Conservation (phyloP, 768 basidiomycete genomes). For the Ramaria sp. region DNA sequence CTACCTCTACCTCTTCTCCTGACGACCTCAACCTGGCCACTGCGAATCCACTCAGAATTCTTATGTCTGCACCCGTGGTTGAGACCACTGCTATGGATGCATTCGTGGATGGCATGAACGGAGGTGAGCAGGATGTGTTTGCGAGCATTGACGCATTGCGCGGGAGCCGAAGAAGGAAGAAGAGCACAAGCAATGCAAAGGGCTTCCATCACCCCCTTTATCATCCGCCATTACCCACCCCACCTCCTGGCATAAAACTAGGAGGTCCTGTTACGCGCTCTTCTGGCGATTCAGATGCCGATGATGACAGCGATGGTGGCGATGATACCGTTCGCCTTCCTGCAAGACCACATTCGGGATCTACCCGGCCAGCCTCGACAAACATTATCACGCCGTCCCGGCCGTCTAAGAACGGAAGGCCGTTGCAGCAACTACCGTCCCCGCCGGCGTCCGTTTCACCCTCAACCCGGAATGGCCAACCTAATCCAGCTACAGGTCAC, state of each 20-base stretch:
- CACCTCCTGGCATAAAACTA: constrained; percentile 69
- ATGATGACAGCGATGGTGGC: background rate
- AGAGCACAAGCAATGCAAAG: constrained; percentile 24
- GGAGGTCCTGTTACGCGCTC: constrained; percentile 27
- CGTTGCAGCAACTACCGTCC: background rate
- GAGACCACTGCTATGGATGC: constrained; percentile 72
- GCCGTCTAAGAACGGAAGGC: background rate
- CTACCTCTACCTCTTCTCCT: constrained; percentile 2
- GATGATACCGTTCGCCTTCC: constrained; percentile 17
- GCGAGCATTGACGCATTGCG: constrained; percentile 19
- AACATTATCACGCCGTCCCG: background rate
- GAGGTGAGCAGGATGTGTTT: constrained; percentile 44
- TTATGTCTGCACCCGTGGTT: constrained; percentile 69
- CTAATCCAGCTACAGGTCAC: background rate
- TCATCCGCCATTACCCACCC: constrained; percentile 74
- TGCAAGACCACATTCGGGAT: constrained; percentile 18
- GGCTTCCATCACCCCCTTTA: constrained; percentile 63
- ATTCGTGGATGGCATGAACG: constrained; percentile 84
- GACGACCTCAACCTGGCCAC: background rate
- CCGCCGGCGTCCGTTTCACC: background rate
- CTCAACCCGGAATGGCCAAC: background rate
- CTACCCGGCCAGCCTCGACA: background rate
- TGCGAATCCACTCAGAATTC: constrained; percentile 41
- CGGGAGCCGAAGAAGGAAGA: constrained; percentile 31
- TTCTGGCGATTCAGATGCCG: constrained; percentile 1